These are phyloP conservation scores for Spinellus fusiger DNA, from an alignment of 192 early-diverging fungal species.

Conservation along the genomic window DNA sequence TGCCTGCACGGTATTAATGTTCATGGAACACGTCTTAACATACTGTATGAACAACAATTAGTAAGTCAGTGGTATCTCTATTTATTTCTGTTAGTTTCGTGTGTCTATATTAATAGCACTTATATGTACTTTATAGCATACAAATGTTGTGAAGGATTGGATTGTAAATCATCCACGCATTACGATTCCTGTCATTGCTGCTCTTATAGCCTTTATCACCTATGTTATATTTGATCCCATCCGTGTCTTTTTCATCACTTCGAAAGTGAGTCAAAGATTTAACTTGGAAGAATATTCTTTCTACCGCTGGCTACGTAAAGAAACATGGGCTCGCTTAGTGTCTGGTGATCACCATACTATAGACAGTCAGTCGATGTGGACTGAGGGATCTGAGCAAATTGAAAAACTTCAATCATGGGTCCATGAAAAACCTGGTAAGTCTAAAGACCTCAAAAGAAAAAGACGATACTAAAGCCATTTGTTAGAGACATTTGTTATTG, in stretches of 20 bases:
- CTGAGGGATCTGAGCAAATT: constrained; percentile 52
- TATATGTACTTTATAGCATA: constrained; percentile 21
- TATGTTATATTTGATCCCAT: constrained; percentile 91
- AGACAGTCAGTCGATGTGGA: constrained; percentile 35
- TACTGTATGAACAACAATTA: constrained; percentile 55
- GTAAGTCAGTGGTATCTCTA: constrained; percentile 16
- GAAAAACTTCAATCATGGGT: constrained; percentile 51
- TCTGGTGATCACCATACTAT: constrained; percentile 23
- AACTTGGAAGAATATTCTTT: constrained; percentile 57
- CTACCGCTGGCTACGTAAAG: constrained; percentile 52
- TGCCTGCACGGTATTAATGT: constrained; percentile 84
- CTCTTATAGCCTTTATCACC: constrained; percentile 64
- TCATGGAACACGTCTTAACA: constrained; percentile 53
- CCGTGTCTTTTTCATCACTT: constrained; percentile 82
- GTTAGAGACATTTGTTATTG: constrained; percentile 75
- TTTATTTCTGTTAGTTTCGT: constrained; percentile 17
- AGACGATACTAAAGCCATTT: background rate
- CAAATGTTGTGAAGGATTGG: constrained; percentile 59
- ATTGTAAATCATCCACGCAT: constrained; percentile 71
- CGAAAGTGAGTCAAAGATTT: constrained; percentile 79
- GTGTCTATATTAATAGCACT: background rate
- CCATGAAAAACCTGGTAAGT: constrained; percentile 46
- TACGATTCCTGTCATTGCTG: constrained; percentile 72
- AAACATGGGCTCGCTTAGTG: constrained; percentile 44
- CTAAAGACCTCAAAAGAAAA: background rate